Conservation (phyloP, 2,329 filamentous ascomycete genomes). For the Aspergillus clavatus region DNA sequence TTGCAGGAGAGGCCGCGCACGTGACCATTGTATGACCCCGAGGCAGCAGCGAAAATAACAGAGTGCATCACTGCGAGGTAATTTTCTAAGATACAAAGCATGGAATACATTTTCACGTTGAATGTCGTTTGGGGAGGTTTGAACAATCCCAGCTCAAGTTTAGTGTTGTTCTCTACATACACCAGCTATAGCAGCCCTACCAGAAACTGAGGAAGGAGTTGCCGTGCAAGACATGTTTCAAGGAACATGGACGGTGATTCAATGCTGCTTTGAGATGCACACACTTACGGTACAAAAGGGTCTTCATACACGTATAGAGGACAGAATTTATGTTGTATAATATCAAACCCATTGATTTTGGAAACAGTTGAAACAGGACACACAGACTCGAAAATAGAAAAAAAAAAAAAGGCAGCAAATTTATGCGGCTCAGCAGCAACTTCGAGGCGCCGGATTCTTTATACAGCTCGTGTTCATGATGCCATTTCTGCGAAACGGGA, state of each 20-base stretch:
- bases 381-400: constrained; percentile 19
- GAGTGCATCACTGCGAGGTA: no score
- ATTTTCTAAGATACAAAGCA: neutral
- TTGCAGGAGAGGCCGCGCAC: neutral
- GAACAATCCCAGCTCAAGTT: no score
- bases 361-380: constrained; percentile 25
- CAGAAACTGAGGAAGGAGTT: no score
- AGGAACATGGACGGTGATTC: no score
- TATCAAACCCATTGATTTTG: constrained; percentile 34
- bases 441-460: constrained; percentile 25
- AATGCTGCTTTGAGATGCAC: no score
- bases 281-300: no score
- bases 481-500: constrained; percentile 12
- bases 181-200: no score
- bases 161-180: no score
- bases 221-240: no score
- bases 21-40: neutral
- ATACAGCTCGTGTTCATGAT: constrained; percentile 35
- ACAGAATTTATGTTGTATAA: constrained; percentile 22
- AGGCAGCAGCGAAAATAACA: neutral
- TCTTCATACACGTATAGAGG: no score
- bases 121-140: no score
- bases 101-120: no score
- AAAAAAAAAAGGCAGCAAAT: constrained; percentile 15
- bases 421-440: constrained; percentile 16